phyloP scores from a whole-genome alignment of 441 rosid genomes.

The Populus hybrid region DNA sequence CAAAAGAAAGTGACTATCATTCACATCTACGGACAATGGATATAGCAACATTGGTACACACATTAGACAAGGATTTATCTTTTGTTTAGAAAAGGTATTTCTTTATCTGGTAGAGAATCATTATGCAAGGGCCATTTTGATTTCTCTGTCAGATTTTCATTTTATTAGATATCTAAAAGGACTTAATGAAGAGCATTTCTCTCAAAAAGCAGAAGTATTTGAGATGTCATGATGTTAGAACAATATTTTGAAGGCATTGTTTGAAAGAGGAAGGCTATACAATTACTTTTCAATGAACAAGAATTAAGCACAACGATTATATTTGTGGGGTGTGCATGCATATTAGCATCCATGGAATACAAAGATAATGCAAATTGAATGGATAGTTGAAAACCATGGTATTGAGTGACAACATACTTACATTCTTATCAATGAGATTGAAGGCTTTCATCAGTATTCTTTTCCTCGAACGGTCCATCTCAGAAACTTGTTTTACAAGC shows the following conservation, averaged over 20 bases:
- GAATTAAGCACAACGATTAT: background rate
- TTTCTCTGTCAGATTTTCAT: background rate
- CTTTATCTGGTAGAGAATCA: background rate
- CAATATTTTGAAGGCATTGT: background rate
- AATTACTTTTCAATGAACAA: background rate
- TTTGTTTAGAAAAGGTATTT: background rate
- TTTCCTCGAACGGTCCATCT: conserved; percentile 68
- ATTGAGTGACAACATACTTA: conserved; percentile 39
- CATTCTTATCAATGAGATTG: conserved; percentile 66
- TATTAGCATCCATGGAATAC: background rate
- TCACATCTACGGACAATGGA: background rate
- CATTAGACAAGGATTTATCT: background rate
- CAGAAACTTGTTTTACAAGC: conserved; percentile 89
- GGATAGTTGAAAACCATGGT: background rate
- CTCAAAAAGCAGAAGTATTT: background rate
- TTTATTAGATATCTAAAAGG: background rate
- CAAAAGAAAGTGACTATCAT: background rate
- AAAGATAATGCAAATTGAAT: too few relatives aligned
- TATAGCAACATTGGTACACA: background rate
- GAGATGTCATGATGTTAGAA: background rate
- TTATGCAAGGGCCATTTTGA: background rate
- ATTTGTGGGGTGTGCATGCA: background rate
- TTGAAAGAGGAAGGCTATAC: background rate
- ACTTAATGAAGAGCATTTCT: background rate
- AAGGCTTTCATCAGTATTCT: conserved; percentile 75